Evolutionary conservation across 139 green algal genomes (phyloP).

Genomic region (Chlamydomonas eustigma): DNA sequence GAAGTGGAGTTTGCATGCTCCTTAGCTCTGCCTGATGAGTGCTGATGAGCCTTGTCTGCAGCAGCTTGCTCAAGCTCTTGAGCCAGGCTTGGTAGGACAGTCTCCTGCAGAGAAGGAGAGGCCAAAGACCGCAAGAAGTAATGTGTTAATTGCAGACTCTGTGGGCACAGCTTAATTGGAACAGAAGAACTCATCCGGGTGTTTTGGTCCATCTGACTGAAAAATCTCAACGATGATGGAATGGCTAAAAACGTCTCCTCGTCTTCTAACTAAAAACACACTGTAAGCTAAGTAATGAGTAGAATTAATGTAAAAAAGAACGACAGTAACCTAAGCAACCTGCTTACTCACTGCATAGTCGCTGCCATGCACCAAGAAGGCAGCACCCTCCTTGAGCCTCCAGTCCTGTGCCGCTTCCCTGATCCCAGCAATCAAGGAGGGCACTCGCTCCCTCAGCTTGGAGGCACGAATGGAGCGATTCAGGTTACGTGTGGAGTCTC

Average conservation of each 20-base stretch:
- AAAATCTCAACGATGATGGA: not conserved
- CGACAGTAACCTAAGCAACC: no score
- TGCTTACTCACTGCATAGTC: constrained; percentile 34
- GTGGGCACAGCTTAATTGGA: not conserved
- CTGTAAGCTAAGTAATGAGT: no score
- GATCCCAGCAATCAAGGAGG: constrained; percentile 25
- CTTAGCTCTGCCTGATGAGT: not conserved
- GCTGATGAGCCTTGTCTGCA: not conserved
- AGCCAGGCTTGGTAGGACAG: not conserved
- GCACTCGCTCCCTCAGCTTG: constrained; percentile 41
- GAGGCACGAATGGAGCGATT: constrained; percentile 46
- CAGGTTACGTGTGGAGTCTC: constrained; percentile 49
- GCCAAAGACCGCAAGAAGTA: no score
- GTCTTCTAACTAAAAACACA: no score
- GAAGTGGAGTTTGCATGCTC: not conserved
- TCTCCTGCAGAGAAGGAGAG: not conserved
- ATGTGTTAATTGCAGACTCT: not conserved
- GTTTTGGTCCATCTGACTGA: not conserved
- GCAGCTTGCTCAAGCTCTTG: not conserved
- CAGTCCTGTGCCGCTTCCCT: constrained; percentile 33
- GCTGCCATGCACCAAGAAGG: constrained; percentile 50
- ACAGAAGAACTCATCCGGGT: not conserved
- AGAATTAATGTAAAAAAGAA: no score
- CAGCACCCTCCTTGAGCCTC: constrained; percentile 35
- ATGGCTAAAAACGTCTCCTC: no score